Evolutionary conservation across 129 eudicot species (phyloP).

Genomic region (Artemisia argyi): DNA sequence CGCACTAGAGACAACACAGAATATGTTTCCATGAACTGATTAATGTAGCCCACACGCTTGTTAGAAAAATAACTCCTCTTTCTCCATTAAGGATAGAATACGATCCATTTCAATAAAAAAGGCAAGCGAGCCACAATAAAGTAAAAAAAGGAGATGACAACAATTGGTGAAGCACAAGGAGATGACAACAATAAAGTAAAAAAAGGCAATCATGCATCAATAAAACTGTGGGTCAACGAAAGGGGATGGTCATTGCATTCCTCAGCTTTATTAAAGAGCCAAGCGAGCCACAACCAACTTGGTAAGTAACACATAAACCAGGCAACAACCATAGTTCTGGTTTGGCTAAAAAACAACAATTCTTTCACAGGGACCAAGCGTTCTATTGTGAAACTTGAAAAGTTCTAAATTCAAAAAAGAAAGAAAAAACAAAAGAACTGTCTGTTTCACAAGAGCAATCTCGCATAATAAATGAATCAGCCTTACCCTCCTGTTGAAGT

Average conservation of each 20-base stretch:
- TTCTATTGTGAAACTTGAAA: background rate
- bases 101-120: too few species aligned
- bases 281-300: background rate
- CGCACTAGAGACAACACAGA: too few species aligned
- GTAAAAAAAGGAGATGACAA: too few species aligned
- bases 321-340: background rate
- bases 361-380: background rate
- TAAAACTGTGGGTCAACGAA: too few species aligned
- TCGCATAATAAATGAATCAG: constrained; percentile 1
- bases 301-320: background rate
- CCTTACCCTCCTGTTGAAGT: background rate
- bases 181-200: too few species aligned
- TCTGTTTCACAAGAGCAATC: constrained; percentile 6
- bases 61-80: background rate
- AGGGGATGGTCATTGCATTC: background rate
- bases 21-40: background rate
- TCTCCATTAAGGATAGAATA: too few species aligned
- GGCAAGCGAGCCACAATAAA: too few species aligned
- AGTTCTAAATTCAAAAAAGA: background rate
- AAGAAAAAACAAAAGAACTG: background rate
- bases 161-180: too few species aligned
- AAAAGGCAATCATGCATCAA: too few species aligned
- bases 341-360: constrained; percentile 2
- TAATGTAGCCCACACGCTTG: background rate
- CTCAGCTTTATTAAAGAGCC: background rate